Conservation (phyloP, 2,329 filamentous ascomycete genomes). For the Colletotrichum viniferum region DNA sequence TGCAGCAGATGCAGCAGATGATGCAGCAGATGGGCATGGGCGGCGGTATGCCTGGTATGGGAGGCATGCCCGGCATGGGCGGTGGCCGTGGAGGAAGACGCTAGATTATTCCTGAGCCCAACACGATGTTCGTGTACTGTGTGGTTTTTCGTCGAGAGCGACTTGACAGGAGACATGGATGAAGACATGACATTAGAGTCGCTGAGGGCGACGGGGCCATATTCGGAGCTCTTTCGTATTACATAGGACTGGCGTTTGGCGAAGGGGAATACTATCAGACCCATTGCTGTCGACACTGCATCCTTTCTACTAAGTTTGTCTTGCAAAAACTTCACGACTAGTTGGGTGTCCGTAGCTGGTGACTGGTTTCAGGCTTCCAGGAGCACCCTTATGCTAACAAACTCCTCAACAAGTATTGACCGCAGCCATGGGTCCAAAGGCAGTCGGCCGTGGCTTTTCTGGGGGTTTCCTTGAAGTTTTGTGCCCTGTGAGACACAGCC, state of each 20-base stretch:
- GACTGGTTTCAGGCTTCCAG: too few relatives aligned
- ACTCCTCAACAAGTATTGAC: too few relatives aligned
- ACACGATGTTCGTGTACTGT: background rate
- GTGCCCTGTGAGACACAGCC: too few relatives aligned
- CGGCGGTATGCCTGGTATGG: constrained; percentile 38
- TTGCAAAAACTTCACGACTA: too few relatives aligned
- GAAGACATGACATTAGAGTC: background rate
- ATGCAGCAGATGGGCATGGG: constrained; percentile 74
- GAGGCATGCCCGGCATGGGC: constrained; percentile 75
- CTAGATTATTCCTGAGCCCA: constrained; percentile 60
- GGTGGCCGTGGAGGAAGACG: constrained; percentile 63
- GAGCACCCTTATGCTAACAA: too few relatives aligned
- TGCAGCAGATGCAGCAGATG: constrained; percentile 83
- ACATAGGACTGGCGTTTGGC: constrained; percentile 2
- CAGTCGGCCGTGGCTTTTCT: too few relatives aligned
- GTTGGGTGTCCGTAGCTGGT: too few relatives aligned
- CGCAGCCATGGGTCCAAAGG: too few relatives aligned
- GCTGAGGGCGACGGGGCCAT: background rate
- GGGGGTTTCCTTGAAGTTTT: too few relatives aligned
- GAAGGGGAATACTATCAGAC: constrained; percentile 23
- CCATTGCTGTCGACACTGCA: background rate
- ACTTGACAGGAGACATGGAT: background rate
- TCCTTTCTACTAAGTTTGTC: background rate
- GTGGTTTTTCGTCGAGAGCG: background rate
- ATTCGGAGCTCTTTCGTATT: background rate